Evolutionary conservation across 441 rosid genomes (phyloP).

Genomic region (Rhodomyrtus psidioides): DNA sequence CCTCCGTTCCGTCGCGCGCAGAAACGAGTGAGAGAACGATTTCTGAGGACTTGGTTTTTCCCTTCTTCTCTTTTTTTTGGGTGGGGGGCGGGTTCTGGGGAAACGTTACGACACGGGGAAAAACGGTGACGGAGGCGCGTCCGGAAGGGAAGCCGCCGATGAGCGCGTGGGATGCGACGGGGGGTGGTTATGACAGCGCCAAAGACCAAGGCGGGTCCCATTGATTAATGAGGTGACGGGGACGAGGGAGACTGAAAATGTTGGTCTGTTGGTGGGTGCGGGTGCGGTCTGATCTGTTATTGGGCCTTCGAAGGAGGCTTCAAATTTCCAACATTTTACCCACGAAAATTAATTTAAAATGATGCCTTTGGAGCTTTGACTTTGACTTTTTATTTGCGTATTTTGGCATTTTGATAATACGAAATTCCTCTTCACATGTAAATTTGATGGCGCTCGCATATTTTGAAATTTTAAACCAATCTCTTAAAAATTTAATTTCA

Average conservation of each 20-base stretch:
- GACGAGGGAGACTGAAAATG: not conserved
- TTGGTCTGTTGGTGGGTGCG: not conserved
- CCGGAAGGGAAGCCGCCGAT: not conserved
- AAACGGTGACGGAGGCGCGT: not conserved
- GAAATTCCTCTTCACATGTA: not conserved
- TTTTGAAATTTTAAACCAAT: not conserved
- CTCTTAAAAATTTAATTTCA: not conserved
- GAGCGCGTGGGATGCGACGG: not conserved
- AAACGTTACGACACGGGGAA: not conserved
- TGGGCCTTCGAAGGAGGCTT: not conserved
- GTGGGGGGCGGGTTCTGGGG: no score
- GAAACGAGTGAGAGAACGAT: no score
- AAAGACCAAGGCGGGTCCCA: not conserved
- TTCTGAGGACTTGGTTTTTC: no score
- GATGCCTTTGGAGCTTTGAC: not conserved
- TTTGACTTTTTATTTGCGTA: not conserved
- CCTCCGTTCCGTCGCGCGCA: not conserved
- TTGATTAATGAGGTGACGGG: not conserved
- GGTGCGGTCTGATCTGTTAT: not conserved
- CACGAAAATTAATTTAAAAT: not conserved
- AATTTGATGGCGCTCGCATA: not conserved
- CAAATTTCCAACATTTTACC: not conserved
- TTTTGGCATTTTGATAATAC: not conserved
- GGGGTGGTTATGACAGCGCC: not conserved
- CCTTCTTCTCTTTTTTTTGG: no score